phyloP scores from a whole-genome alignment of 2,329 filamentous ascomycete genomes.

The Talaromyces sp. region DNA sequence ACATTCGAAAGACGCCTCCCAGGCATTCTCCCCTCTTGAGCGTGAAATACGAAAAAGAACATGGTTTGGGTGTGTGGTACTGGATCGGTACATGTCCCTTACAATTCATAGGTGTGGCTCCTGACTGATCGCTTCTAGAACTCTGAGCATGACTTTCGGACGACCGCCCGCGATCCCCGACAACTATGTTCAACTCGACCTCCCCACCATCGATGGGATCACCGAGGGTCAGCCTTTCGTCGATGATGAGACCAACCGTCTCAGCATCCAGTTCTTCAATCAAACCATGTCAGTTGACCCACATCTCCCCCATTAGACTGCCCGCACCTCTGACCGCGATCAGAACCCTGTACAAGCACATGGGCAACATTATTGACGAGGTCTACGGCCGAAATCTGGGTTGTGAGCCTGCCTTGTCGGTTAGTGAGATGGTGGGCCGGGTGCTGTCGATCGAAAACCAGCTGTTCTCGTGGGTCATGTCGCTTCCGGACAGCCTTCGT shows the following conservation, averaged over 20 bases:
- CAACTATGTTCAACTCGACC: constrained; percentile 36
- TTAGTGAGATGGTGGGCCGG: not conserved
- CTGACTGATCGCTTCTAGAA: constrained; percentile 19
- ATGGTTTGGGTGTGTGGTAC: constrained; percentile 46
- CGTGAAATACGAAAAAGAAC: constrained; percentile 44
- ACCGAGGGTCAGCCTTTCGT: too few species aligned
- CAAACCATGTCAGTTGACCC: constrained; percentile 20
- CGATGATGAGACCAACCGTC: too few species aligned
- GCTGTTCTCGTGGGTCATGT: constrained; percentile 31
- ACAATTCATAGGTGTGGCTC: not conserved
- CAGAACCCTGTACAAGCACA: constrained; percentile 21
- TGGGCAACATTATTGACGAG: constrained; percentile 31
- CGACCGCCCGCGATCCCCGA: constrained; percentile 44
- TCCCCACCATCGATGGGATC: constrained; percentile 20
- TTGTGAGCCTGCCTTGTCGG: not conserved
- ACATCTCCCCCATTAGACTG: not conserved
- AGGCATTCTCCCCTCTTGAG: constrained; percentile 35
- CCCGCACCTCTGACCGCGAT: not conserved
- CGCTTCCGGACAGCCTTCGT: not conserved
- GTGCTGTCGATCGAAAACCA: constrained; percentile 16
- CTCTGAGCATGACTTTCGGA: constrained; percentile 49
- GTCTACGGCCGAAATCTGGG: constrained; percentile 23
- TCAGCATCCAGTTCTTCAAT: constrained; percentile 15
- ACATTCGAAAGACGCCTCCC: constrained; percentile 38
- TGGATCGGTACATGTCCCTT: constrained; percentile 36